Conservation (phyloP, 208 protist species). For the Trypanosoma caninum region DNA sequence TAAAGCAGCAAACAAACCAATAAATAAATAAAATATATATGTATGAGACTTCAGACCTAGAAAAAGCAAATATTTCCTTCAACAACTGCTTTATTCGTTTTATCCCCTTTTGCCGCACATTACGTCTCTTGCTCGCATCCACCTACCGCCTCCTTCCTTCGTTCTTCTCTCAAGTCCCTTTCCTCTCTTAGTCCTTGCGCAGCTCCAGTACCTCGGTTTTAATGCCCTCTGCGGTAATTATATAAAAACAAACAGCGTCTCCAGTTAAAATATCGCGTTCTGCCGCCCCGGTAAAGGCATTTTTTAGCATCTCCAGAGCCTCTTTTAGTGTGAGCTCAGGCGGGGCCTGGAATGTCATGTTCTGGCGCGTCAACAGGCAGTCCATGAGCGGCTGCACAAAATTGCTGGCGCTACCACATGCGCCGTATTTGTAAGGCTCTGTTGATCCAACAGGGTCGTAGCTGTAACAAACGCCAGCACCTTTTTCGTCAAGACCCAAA, state of each 20-base stretch:
- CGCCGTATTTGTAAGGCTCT: conserved; percentile 92
- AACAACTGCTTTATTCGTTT: background rate
- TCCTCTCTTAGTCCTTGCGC: conserved; percentile 29
- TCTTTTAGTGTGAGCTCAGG: conserved; percentile 73
- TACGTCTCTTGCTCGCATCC: background rate
- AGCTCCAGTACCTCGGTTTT: conserved; percentile 71
- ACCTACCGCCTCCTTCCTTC: background rate
- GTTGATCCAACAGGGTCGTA: conserved; percentile 98
- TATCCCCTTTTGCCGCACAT: background rate
- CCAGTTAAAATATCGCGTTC: conserved; percentile 98
- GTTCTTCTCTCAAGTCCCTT: background rate
- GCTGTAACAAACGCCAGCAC: conserved; percentile 95
- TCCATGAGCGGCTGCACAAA: conserved; percentile 98
- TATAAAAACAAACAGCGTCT: conserved; percentile 93
- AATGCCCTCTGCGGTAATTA: conserved; percentile 84
- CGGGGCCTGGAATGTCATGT: conserved; percentile 69
- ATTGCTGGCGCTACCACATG: conserved; percentile 88
- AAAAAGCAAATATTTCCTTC: background rate
- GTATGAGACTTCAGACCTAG: background rate
- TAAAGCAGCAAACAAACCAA: background rate
- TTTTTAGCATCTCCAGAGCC: conserved; percentile 92
- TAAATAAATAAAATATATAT: background rate
- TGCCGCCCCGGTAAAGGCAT: conserved; percentile 94
- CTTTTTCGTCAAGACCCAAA: conserved; percentile 94
- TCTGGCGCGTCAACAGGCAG: conserved; percentile 90